These are phyloP conservation scores for Penicillium paxilli DNA, from an alignment of 495 filamentous ascomycete species.

Conservation along the genomic window DNA sequence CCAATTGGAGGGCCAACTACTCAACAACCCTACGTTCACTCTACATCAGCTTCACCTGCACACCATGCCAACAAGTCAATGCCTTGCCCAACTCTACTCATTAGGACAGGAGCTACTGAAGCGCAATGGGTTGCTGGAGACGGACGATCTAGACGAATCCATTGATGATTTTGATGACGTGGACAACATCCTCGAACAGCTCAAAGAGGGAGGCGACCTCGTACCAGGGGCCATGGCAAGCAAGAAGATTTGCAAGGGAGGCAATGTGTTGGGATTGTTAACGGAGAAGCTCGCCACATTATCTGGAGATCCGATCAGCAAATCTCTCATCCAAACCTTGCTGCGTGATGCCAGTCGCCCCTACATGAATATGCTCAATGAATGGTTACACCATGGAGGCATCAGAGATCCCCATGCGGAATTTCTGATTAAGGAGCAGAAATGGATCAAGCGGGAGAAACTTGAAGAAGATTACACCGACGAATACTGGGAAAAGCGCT, in stretches of 20 bases:
- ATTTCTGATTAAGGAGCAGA: slow-evolving; percentile 93
- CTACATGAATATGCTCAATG: slow-evolving; percentile 98
- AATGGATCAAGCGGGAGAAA: slow-evolving; percentile 87
- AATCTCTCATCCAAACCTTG: slow-evolving; percentile 73
- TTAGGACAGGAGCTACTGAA: slow-evolving; percentile 84
- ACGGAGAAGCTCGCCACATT: slow-evolving; percentile 82
- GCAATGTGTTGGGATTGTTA: slow-evolving; percentile 80
- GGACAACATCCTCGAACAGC: slow-evolving; percentile 83
- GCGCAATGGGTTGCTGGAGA: slow-evolving; percentile 79
- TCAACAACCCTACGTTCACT: slow-evolving; percentile 85
- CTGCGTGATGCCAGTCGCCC: slow-evolving; percentile 86
- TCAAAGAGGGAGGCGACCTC: slow-evolving; percentile 77
- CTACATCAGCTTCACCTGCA: slow-evolving; percentile 90
- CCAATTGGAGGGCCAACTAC: slow-evolving; percentile 87
- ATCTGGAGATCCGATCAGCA: slow-evolving; percentile 89
- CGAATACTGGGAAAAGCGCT: slow-evolving; percentile 98
- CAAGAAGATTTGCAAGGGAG: slow-evolving; percentile 93
- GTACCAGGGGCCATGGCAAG: slow-evolving; percentile 73
- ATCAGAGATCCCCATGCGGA: slow-evolving; percentile 94
- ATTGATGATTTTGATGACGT: slow-evolving; percentile 79
- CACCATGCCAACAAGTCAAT: slow-evolving; percentile 83
- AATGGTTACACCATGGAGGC: slow-evolving; percentile 95
- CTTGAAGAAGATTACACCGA: slow-evolving; percentile 96
- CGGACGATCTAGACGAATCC: slow-evolving; percentile 77
- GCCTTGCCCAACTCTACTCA: slow-evolving; percentile 84